Base-by-base conservation (phyloP, 139 green algal genomes). In the Micractinium sp. region DNA sequence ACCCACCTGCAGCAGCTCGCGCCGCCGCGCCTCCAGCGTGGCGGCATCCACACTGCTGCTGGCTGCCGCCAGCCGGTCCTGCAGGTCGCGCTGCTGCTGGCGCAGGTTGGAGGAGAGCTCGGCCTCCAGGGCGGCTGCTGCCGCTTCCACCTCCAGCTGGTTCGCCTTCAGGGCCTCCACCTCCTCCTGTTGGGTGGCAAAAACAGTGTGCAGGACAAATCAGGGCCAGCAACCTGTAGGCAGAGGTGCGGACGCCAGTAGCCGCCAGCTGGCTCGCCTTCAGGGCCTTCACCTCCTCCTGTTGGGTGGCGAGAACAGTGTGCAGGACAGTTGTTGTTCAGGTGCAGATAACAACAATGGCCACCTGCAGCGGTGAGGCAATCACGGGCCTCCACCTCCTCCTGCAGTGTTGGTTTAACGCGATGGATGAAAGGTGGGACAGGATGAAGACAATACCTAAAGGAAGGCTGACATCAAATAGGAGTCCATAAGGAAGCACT, bases 51-150 rank as follows among this genome's bases (percentile, higher is more conserved):
- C 82, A 1, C 88, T 77, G 35, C 87, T 67, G 36, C 93, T 90
- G 20, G 69, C 84, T 9, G 61, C 84, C 13, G 87, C 47, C 23
- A 92, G 56, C 14, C 61, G 80, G 66, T 93, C 91, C 67, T 94
- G 81, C 81, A 97, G 87, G 89, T 97, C 95, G 2, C 90, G 83
- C n/a, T 81, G 67, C 61, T 92, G 93, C 88, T 92, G 88, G 25
- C 83, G 33, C 80, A 97, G 89, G 87, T 97, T 96, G 60, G 22
- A 84, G 4, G 61, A 63, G 14, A 97, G 86, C 41, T 94, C 38
- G 12, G 81, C 82, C 41, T 94, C 89, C 75, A 96, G 83, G 38
- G 88, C 89, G 27, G 93, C 82, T 2, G 78, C 39, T 19, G 81
- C 27, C 31, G 90, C 92, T 87, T 92, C 81, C 35, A 91, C 71